A percentile compares a stretch with the other conserved stretches of the same genome.
These are phyloP conservation scores for Fusarium begoniae DNA, from an alignment of 2,329 filamentous ascomycete species.

Conservation along the genomic window DNA sequence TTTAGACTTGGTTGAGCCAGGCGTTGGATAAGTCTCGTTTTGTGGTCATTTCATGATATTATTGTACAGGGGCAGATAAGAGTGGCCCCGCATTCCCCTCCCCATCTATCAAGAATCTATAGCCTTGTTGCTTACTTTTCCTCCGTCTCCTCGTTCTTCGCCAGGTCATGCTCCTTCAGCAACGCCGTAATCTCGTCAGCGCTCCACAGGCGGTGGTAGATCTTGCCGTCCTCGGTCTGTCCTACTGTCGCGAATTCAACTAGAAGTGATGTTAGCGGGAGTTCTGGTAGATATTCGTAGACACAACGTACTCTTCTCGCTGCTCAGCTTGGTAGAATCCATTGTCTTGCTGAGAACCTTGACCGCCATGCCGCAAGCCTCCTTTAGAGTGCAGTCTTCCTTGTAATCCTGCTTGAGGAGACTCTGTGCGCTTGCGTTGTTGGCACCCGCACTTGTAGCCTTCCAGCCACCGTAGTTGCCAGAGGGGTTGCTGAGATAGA, in stretches of 20 bases:
- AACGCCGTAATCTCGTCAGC: slow-evolving; percentile 95
- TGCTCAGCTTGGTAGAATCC: slow-evolving; percentile 98
- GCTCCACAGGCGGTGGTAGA: slow-evolving; percentile 97
- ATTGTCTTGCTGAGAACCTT: slow-evolving; percentile 99
- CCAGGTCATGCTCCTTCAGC: slow-evolving; percentile 94
- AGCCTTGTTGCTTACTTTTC: slow-evolving; percentile 60
- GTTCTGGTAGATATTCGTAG: not conserved
- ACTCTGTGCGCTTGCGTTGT: slow-evolving; percentile 97
- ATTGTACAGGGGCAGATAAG: slow-evolving; percentile 44
- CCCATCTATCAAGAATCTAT: slow-evolving; percentile 45
- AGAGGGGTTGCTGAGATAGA: slow-evolving; percentile 98
- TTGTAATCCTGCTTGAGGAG: slow-evolving; percentile 99
- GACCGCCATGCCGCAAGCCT: slow-evolving; percentile 96
- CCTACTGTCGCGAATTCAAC: slow-evolving; percentile 99
- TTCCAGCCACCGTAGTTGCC: slow-evolving; percentile 99
- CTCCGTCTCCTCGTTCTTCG: slow-evolving; percentile 81
- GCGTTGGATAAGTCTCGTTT: slow-evolving; percentile 19
- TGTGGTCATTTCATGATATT: slow-evolving; percentile 45
- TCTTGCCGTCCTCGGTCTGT: slow-evolving; percentile 92
- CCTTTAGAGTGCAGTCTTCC: slow-evolving; percentile 94
- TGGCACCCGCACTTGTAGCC: slow-evolving; percentile 95
- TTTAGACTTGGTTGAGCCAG: slow-evolving; percentile 21
- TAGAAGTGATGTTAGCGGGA: slow-evolving; percentile 50
- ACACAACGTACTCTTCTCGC: slow-evolving; percentile 86
- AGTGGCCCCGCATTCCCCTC: slow-evolving; percentile 32